These are phyloP conservation scores for Prunus mira DNA, from an alignment of 306 rosid genomes.

Conservation along the genomic window DNA sequence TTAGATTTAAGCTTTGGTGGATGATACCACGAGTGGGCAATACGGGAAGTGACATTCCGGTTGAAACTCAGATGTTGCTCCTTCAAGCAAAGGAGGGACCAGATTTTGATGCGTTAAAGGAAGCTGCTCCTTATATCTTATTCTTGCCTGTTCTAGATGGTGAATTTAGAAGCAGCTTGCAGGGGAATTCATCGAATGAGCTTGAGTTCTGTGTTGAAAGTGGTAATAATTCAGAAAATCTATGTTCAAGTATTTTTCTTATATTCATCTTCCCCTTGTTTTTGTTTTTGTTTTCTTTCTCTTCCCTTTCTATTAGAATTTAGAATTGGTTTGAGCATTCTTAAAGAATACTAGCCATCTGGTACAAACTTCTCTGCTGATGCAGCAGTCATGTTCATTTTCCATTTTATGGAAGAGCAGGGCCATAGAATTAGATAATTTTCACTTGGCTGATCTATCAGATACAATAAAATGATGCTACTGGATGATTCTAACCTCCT, in stretches of 20 bases:
- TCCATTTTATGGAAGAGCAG: background rate
- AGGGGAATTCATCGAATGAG: conserved; percentile 26
- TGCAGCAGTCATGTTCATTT: too few species aligned
- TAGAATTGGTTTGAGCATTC: background rate
- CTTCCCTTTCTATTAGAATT: background rate
- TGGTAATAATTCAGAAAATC: conserved; percentile 9
- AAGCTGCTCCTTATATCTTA: conserved; percentile 20
- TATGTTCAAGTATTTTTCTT: background rate
- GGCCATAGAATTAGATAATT: background rate
- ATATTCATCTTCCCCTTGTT: background rate
- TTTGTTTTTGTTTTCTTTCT: background rate
- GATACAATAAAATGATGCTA: background rate
- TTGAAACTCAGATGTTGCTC: conserved; percentile 34
- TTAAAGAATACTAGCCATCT: background rate
- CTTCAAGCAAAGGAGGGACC: conserved; percentile 17
- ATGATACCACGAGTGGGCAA: conserved; percentile 32
- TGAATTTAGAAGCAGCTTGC: conserved; percentile 33
- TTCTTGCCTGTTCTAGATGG: conserved; percentile 31
- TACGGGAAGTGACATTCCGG: conserved; percentile 29
- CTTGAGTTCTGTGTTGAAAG: conserved; percentile 34
- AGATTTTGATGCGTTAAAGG: conserved; percentile 1
- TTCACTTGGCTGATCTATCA: background rate
- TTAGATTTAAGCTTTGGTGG: conserved; percentile 33
- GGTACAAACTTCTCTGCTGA: background rate
- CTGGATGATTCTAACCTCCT: background rate